Evolutionary conservation across 2,329 filamentous ascomycete species (phyloP), one percentile per base, ranked within the genome.

Genomic region (Bipolaris cookei): DNA sequence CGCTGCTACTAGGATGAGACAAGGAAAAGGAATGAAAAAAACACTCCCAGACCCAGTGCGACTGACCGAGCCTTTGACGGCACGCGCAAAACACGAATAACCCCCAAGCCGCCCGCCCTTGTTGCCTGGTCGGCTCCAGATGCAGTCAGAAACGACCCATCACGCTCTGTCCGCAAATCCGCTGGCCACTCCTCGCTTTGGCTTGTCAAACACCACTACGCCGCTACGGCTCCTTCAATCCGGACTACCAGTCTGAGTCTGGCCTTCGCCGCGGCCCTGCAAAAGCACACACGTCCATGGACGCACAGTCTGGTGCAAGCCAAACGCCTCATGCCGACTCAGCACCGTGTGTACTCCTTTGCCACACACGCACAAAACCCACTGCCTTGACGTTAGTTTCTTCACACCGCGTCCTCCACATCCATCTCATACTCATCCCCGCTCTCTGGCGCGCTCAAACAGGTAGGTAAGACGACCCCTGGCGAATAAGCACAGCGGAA

Each of bases 401-500:
- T 64, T 64, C 61, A 51, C 59, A 64, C 59, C 51, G 56, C 56
- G 42, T 61, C 53, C 51, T 58, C 30, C 35, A 54, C 41, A 56
- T 51, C 41, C 54, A 55, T 55, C 54, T 50, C 45, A 44, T 48
- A 46, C 34, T 38, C 45, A 35, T 52, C 50, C 51, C 60, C 52
- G 50, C 56, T 48, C 47, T 42, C 38, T 49, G 39, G 32, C 30
- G 25, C 35, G 54, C 65, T 63, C 44, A 57, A 64, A 63, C 47
- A 63, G 68, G 67, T 62, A 70, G 67, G 66, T 69, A 61, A 65
- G 62, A 69, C 66, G 63, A 64, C 49, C 34, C 53, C 47, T 39
- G 35, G 38, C 50, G 51, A 61, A 56, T 54, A 51, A 52, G 57
- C 53, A 43, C 46, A 34, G 37, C 44, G 34, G 18, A 47, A 50